Evolutionary conservation across 2,329 filamentous ascomycete genomes (phyloP).

Genomic region (Aspergillus thermomutatus): DNA sequence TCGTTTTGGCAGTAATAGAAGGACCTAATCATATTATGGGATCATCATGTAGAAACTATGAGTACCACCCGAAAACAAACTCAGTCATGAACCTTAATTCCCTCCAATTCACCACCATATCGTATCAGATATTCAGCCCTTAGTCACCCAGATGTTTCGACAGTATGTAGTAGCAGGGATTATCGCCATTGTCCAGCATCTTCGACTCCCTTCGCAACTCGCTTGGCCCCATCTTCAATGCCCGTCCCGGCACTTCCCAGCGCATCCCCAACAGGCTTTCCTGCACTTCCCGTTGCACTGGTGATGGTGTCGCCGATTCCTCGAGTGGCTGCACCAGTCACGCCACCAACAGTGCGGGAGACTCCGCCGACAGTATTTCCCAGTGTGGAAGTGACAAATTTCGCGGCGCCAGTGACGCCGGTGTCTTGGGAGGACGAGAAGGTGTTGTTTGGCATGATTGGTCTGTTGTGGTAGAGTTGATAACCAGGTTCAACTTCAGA

Average conservation of each 20-base stretch:
- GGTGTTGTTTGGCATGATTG: neutral
- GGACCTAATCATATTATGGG: too few relatives aligned
- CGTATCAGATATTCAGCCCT: neutral
- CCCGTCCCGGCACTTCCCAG: slow-evolving; percentile 53
- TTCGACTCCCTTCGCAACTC: slow-evolving; percentile 54
- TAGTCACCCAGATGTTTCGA: neutral
- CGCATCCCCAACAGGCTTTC: slow-evolving; percentile 55
- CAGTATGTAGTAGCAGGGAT: neutral
- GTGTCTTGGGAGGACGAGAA: slow-evolving; percentile 36
- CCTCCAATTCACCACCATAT: neutral
- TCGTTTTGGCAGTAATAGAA: too few relatives aligned
- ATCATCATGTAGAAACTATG: neutral
- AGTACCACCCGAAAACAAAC: neutral
- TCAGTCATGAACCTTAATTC: too few relatives aligned
- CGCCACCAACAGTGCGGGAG: slow-evolving; percentile 51
- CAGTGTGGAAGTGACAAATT: slow-evolving; percentile 54
- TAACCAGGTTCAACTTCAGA: neutral
- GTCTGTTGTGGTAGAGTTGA: neutral
- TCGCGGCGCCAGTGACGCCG: slow-evolving; percentile 51
- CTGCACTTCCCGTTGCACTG: slow-evolving; percentile 52
- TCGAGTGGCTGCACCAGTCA: slow-evolving; percentile 56
- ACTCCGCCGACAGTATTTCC: slow-evolving; percentile 56
- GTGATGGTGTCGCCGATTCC: slow-evolving; percentile 57
- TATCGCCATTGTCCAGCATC: slow-evolving; percentile 55
- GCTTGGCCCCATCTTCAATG: slow-evolving; percentile 50